Percentiles rank a stretch among this genome's conserved stretches.
Evolutionary conservation across 2,329 filamentous ascomycete species (phyloP).

Genomic region (Calonectria fujianensis): DNA sequence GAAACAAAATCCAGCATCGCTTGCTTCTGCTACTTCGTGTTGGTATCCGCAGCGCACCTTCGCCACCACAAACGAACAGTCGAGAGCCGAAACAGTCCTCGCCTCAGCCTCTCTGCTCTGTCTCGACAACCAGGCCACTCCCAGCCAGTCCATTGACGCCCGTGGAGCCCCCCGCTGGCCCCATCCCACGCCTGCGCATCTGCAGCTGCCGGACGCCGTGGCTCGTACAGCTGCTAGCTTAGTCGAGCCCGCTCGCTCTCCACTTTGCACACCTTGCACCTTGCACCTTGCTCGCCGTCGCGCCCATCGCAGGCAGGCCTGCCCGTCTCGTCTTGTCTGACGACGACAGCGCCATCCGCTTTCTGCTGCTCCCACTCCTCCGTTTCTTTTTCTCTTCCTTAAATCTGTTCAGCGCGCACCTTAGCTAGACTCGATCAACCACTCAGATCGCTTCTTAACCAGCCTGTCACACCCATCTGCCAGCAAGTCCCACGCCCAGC

Average conservation of each 20-base stretch:
- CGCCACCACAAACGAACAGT: slow-evolving; percentile 28
- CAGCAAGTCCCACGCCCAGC: background rate
- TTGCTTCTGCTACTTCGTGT: slow-evolving; percentile 1
- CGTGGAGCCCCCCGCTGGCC: slow-evolving; percentile 21
- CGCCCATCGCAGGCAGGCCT: slow-evolving; percentile 11
- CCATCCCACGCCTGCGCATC: slow-evolving; percentile 16
- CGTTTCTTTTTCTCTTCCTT: slow-evolving; percentile 22
- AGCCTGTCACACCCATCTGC: slow-evolving; percentile 6
- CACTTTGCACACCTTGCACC: slow-evolving; percentile 20
- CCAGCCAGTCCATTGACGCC: slow-evolving; percentile 19
- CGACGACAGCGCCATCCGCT: slow-evolving; percentile 30
- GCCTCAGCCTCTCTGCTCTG: slow-evolving; percentile 30
- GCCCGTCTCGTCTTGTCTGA: slow-evolving; percentile 21
- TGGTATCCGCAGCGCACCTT: slow-evolving; percentile 11
- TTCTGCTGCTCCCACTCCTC: slow-evolving; percentile 10
- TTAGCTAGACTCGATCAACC: background rate
- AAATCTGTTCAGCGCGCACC: background rate
- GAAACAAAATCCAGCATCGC: background rate
- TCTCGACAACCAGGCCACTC: slow-evolving; percentile 19
- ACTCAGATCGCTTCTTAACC: slow-evolving; percentile 4
- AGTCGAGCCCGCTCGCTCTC: background rate
- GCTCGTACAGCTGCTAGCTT: slow-evolving; percentile 22
- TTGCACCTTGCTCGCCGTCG: slow-evolving; percentile 29
- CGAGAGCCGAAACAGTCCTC: slow-evolving; percentile 22
- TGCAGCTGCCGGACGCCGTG: slow-evolving; percentile 31